Evolutionary conservation across 208 protist genomes (phyloP).

Genomic region (Crithidia fasciculata): DNA sequence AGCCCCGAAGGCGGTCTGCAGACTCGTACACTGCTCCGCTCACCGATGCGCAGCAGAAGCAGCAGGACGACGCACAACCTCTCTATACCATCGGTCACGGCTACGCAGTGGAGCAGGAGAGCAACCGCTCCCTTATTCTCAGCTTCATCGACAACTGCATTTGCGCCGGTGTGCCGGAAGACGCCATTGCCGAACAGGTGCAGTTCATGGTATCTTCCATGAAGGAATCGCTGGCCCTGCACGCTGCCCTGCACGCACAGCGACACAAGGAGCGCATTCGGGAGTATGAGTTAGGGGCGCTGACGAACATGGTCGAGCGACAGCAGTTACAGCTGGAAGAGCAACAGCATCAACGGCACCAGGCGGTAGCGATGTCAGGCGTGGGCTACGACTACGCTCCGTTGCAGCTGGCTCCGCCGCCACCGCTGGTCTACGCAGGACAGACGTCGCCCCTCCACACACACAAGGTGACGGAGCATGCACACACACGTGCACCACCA

Average conservation of each 20-base stretch:
- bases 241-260: conserved; percentile 60
- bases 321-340: conserved; percentile 39
- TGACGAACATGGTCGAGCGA: conserved; percentile 59
- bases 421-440: conserved; percentile 2
- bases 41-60: neutral
- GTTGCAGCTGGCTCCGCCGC: conserved; percentile 6
- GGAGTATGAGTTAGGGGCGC: conserved; percentile 58
- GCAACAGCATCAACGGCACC: conserved; percentile 11
- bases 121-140: conserved; percentile 49
- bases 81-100: neutral
- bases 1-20: too few species aligned
- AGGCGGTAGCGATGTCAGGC: neutral
- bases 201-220: conserved; percentile 82
- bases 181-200: conserved; percentile 74
- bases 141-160: conserved; percentile 83
- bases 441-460: neutral
- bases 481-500: too few species aligned
- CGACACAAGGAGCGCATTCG: conserved; percentile 62
- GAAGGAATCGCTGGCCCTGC: conserved; percentile 64
- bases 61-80: neutral
- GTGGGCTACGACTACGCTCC: neutral
- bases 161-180: conserved; percentile 55
- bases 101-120: conserved; percentile 13
- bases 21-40: neutral
- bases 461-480: too few species aligned